Percentiles rank a stretch among this genome's conserved stretches.
These are phyloP conservation scores for Neurospora tetraspora DNA, from an alignment of 495 filamentous ascomycete genomes.

Conservation along the genomic window DNA sequence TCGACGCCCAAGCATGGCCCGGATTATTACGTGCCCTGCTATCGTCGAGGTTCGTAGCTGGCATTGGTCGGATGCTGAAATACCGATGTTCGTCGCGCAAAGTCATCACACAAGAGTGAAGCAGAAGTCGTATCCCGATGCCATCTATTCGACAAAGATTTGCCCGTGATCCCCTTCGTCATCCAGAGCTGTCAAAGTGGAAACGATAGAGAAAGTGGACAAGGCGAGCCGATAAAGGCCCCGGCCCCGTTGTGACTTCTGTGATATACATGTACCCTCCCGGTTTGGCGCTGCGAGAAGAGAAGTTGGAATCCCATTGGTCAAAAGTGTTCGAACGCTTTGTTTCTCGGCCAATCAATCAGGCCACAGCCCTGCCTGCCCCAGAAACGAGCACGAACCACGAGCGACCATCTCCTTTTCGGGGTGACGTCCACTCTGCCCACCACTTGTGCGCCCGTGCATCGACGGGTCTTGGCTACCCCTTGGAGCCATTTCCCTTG, in stretches of 20 bases:
- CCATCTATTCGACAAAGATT: background rate
- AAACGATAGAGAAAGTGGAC: background rate
- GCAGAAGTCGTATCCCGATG: background rate
- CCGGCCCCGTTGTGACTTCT: background rate
- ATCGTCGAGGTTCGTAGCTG: background rate
- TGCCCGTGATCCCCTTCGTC: background rate
- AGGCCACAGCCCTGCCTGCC: background rate
- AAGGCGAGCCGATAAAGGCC: background rate
- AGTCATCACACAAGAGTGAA: background rate
- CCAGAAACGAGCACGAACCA: background rate
- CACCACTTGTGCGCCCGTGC: background rate
- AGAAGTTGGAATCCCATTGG: background rate
- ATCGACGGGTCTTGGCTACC: background rate
- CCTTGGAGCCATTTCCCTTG: background rate
- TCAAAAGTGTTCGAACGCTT: background rate
- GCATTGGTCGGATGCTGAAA: background rate
- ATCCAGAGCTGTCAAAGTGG: background rate
- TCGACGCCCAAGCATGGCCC: background rate
- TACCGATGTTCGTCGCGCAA: background rate
- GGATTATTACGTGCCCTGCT: background rate
- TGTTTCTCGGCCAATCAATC: background rate
- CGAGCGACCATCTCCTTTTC: background rate
- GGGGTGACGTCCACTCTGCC: background rate
- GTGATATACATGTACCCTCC: background rate
- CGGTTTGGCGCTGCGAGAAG: background rate